Evolutionary conservation across 495 filamentous ascomycete species (phyloP).

Genomic region (Jackrogersella multiformis): DNA sequence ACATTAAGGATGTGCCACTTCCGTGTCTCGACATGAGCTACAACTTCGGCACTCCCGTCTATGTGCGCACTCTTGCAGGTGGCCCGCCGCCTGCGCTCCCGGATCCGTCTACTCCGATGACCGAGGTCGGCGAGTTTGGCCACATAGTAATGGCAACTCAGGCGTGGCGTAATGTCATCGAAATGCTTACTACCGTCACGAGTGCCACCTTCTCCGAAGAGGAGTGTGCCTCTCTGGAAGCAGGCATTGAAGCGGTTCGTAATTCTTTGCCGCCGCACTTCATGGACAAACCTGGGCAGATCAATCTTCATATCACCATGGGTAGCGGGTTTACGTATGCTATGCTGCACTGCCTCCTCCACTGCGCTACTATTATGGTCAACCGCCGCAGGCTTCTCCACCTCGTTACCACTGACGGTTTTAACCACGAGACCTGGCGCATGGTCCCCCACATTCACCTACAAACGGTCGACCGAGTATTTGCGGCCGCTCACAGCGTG

Average conservation of each 20-base stretch:
- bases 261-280: constrained; percentile 58
- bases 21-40: constrained; percentile 62
- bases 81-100: constrained; percentile 48
- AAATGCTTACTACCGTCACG: constrained; percentile 60
- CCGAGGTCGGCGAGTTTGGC: constrained; percentile 61
- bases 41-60: constrained; percentile 59
- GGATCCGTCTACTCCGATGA: constrained; percentile 45
- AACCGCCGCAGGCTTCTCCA: constrained; percentile 62
- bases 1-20: constrained; percentile 57
- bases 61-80: constrained; percentile 56
- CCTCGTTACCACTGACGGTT: constrained; percentile 55
- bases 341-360: constrained; percentile 61
- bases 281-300: constrained; percentile 60
- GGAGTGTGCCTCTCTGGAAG: constrained; percentile 53
- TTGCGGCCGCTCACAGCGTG: constrained; percentile 61
- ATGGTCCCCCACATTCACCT: constrained; percentile 49
- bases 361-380: constrained; percentile 61
- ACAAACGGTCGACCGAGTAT: constrained; percentile 56
- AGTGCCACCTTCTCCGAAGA: constrained; percentile 57
- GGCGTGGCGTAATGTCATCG: constrained; percentile 61
- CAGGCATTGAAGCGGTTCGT: constrained; percentile 56
- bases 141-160: constrained; percentile 62
- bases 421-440: constrained; percentile 58
- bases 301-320: constrained; percentile 63
- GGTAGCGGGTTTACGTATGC: constrained; percentile 62